Percentiles rank a stretch among this genome's conserved stretches.
phyloP scores from a whole-genome alignment of 306 rosid species.

The Clitoria ternatea region DNA sequence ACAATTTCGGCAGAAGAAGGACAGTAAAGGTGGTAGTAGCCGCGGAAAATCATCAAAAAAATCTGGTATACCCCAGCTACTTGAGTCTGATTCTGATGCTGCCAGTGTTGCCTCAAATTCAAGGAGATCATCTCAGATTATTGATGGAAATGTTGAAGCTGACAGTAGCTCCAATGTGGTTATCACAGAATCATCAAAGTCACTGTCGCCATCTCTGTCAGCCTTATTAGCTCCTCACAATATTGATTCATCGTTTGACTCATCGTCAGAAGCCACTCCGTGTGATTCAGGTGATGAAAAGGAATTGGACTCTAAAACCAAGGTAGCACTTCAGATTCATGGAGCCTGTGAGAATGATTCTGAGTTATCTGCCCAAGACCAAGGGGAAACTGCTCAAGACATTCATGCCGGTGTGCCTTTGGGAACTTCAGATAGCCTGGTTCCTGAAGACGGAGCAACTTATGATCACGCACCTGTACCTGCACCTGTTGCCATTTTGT shows the following conservation, averaged over 20 bases:
- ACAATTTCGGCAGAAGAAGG: conserved; percentile 92
- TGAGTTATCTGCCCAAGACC: conserved; percentile 29
- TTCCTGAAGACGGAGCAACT: conserved; percentile 34
- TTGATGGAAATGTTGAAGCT: conserved; percentile 45
- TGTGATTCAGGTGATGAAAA: conserved; percentile 23
- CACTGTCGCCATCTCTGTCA: conserved; percentile 43
- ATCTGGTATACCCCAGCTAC: conserved; percentile 45
- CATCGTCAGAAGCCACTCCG: conserved; percentile 16
- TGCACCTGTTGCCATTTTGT: conserved; percentile 21
- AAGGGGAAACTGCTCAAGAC: conserved; percentile 26
- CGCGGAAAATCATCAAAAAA: conserved; percentile 67
- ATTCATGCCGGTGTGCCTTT: conserved; percentile 27
- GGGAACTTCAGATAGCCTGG: conserved; percentile 32
- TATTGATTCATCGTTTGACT: conserved; percentile 31
- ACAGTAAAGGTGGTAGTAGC: conserved; percentile 65
- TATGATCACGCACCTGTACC: conserved; percentile 29
- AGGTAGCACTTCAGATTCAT: conserved; percentile 30
- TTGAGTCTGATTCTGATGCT: conserved; percentile 51
- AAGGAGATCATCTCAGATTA: conserved; percentile 28
- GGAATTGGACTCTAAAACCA: conserved; percentile 30
- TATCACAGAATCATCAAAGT: conserved; percentile 31
- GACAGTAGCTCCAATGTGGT: conserved; percentile 27
- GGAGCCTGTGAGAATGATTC: conserved; percentile 34
- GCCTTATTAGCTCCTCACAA: conserved; percentile 32
- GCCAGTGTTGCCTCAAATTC: conserved; percentile 28